These are phyloP conservation scores for Erodium texanum DNA, from an alignment of 441 rosid species.

Conservation along the genomic window DNA sequence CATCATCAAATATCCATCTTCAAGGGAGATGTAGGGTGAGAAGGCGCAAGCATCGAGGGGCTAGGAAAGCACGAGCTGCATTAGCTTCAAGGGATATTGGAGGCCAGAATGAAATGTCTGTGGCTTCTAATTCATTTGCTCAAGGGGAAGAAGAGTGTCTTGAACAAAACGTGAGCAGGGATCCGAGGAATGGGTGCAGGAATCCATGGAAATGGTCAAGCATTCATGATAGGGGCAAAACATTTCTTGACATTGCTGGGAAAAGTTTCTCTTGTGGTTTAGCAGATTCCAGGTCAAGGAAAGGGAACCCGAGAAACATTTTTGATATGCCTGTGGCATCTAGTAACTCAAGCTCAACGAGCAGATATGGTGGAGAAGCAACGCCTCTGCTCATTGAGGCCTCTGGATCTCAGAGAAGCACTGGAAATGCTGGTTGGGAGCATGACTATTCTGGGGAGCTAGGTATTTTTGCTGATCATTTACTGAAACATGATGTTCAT, in stretches of 20 bases:
- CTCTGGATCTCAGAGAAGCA: conserved; percentile 52
- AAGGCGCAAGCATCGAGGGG: conserved; percentile 66
- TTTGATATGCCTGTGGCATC: conserved; percentile 49
- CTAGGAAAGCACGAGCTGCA: conserved; percentile 45
- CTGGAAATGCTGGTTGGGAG: conserved; percentile 62
- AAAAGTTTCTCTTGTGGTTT: conserved; percentile 93
- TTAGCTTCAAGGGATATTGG: conserved; percentile 43
- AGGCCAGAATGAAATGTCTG: conserved; percentile 75
- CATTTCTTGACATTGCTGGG: conserved; percentile 83
- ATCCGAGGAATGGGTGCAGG: conserved; percentile 78
- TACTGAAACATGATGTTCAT: conserved; percentile 60
- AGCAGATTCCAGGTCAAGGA: conserved; percentile 47
- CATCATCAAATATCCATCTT: conserved; percentile 59
- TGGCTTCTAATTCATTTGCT: conserved; percentile 75
- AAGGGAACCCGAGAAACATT: conserved; percentile 28
- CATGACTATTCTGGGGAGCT: conserved; percentile 94
- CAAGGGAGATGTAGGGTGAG: conserved; percentile 43
- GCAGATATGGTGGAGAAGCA: conserved; percentile 58
- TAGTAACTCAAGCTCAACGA: conserved; percentile 52
- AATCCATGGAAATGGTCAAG: conserved; percentile 98
- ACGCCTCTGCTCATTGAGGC: conserved; percentile 76
- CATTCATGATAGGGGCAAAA: conserved; percentile 78
- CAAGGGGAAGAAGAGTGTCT: conserved; percentile 51
- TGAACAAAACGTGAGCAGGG: conserved; percentile 51
- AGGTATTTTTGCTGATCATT: conserved; percentile 79